A percentile compares a stretch with the other conserved stretches of the same genome.
Conservation (phyloP, 2,329 filamentous ascomycete species). For the Scopulariopsis brevicaulis region DNA sequence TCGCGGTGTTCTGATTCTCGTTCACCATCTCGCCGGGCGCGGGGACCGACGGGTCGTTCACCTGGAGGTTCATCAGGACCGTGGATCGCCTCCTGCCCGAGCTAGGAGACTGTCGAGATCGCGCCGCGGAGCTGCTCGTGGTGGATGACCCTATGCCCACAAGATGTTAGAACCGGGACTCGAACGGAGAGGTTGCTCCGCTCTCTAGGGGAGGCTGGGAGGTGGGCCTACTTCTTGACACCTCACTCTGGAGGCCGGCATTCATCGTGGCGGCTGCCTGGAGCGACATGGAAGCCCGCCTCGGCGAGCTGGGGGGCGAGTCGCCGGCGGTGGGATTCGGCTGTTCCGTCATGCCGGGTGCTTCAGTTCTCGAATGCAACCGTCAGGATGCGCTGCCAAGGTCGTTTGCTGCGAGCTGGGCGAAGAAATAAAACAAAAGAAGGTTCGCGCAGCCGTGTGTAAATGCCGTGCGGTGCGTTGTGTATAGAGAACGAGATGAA, state of each 20-base stretch:
- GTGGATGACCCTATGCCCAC: slow-evolving; percentile 25
- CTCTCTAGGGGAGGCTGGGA: not conserved
- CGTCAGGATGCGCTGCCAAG: not conserved
- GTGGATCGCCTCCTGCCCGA: slow-evolving; percentile 49
- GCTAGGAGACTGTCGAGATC: slow-evolving; percentile 26
- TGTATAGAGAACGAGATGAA: not conserved
- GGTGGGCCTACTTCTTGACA: slow-evolving; percentile 37
- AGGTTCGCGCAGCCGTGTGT: not conserved
- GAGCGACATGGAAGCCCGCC: slow-evolving; percentile 58
- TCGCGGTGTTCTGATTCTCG: slow-evolving; percentile 17
- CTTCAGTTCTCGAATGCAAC: not conserved
- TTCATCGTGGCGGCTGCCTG: slow-evolving; percentile 71
- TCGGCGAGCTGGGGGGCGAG: slow-evolving; percentile 49
- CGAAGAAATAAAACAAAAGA: not conserved
- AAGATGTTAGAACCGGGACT: too few species aligned
- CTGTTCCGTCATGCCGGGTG: not conserved
- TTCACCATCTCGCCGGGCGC: slow-evolving; percentile 58
- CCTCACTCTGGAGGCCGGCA: slow-evolving; percentile 58
- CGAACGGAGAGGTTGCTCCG: too few species aligned
- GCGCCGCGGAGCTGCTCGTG: slow-evolving; percentile 29
- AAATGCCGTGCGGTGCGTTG: not conserved
- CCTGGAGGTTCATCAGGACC: slow-evolving; percentile 61
- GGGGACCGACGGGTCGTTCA: slow-evolving; percentile 59
- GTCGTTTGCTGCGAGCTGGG: not conserved
- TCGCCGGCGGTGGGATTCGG: slow-evolving; percentile 13